Conservation (phyloP, 441 rosid species). For the Macaranga tanarius region DNA sequence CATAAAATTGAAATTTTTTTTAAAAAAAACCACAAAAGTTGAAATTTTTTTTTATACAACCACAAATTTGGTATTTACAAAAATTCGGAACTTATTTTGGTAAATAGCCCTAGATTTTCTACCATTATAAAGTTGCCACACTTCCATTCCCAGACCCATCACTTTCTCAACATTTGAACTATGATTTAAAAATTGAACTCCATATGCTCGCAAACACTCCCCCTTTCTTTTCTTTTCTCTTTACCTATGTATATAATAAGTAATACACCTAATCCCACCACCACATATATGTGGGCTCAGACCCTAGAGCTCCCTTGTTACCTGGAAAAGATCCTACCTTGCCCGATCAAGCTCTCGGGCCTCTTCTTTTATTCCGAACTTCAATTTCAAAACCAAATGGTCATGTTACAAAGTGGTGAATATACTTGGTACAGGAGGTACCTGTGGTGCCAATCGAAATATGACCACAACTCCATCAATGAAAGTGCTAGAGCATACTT, state of each 20-base stretch:
- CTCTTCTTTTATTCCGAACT: neutral
- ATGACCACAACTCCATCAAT: constrained; percentile 77
- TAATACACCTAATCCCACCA: neutral
- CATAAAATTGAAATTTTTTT: no score
- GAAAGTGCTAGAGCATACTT: constrained; percentile 46
- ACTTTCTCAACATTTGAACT: neutral
- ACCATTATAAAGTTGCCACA: neutral
- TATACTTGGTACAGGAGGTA: constrained; percentile 15
- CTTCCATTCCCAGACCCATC: neutral
- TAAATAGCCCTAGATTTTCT: no score
- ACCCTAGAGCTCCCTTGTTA: neutral
- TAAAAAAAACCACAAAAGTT: no score
- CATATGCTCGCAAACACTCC: neutral
- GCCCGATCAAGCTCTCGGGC: neutral
- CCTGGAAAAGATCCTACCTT: neutral
- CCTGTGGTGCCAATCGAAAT: constrained; percentile 97
- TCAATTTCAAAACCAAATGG: neutral
- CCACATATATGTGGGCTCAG: neutral
- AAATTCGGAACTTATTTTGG: no score
- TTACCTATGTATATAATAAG: neutral
- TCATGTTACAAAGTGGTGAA: neutral
- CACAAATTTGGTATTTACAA: no score
- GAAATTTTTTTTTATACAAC: no score
- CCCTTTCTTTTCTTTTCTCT: neutral
- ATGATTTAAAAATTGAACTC: neutral